Percentiles rank a stretch among this genome's conserved stretches.
Conservation (phyloP, 805 yeast genomes). For the Sugiyamaella mastotermitis region DNA sequence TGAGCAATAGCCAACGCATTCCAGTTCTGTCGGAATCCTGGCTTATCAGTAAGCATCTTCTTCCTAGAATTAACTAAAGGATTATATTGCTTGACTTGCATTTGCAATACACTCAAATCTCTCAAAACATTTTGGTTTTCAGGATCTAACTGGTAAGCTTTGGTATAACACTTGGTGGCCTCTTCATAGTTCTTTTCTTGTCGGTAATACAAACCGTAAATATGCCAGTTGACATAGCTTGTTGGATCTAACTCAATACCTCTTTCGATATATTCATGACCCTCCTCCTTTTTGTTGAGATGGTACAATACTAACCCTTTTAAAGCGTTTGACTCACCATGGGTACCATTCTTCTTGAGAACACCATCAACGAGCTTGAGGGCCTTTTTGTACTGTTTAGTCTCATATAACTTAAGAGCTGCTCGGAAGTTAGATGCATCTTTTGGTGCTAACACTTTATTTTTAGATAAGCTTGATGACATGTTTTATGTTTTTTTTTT, state of each 20-base stretch:
- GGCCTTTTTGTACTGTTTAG: slow-evolving; percentile 82
- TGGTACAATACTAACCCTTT: slow-evolving; percentile 69
- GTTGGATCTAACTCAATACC: slow-evolving; percentile 55
- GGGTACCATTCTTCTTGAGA: slow-evolving; percentile 66
- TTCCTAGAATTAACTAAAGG: slow-evolving; percentile 58
- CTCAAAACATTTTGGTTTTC: slow-evolving; percentile 72
- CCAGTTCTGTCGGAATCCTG: slow-evolving; percentile 89
- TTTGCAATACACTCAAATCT: slow-evolving; percentile 73
- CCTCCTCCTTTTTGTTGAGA: slow-evolving; percentile 56
- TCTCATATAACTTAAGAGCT: slow-evolving; percentile 77
- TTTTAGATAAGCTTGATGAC: slow-evolving; percentile 20
- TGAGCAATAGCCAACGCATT: slow-evolving; percentile 82
- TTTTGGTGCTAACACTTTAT: slow-evolving; percentile 37
- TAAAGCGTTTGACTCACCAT: slow-evolving; percentile 76
- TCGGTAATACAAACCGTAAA: slow-evolving; percentile 79
- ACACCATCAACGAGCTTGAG: slow-evolving; percentile 68
- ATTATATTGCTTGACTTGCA: slow-evolving; percentile 72
- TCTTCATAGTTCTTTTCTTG: slow-evolving; percentile 61
- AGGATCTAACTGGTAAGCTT: slow-evolving; percentile 72
- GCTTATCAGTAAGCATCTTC: slow-evolving; percentile 59
- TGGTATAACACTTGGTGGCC: slow-evolving; percentile 72
- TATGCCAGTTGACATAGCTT: slow-evolving; percentile 74
- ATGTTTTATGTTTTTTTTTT: no score
- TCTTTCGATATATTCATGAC: slow-evolving; percentile 51
- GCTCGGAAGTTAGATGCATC: slow-evolving; percentile 74